Evolutionary conservation across 2,329 filamentous ascomycete genomes (phyloP).

Genomic region (Penicillium nordicum): DNA sequence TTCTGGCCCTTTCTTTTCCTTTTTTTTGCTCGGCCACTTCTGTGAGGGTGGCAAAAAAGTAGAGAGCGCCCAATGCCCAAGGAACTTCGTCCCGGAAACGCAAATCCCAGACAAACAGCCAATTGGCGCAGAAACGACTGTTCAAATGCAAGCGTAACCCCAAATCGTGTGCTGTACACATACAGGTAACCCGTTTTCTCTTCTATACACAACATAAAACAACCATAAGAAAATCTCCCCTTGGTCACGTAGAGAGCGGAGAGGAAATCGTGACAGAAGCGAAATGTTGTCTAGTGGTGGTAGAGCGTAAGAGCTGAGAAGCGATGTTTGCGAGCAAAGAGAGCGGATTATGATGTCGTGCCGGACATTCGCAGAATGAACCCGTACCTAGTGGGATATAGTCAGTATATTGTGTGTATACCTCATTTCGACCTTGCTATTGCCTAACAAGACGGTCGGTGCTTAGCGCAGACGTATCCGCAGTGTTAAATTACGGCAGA

Average conservation of each 20-base stretch:
- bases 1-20: background rate
- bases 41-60: background rate
- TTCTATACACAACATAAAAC: too few relatives aligned
- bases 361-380: conserved; percentile 34
- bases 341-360: conserved; percentile 29
- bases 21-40: background rate
- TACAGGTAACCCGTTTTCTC: background rate
- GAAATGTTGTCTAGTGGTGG: background rate
- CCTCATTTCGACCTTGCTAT: conserved; percentile 64
- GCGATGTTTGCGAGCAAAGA: background rate
- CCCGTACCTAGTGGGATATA: conserved; percentile 32
- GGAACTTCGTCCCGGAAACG: background rate
- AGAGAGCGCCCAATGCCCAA: background rate
- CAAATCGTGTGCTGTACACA: background rate
- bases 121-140: background rate
- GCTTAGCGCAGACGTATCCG: conserved; percentile 81
- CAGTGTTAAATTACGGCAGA: background rate
- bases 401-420: conserved; percentile 51
- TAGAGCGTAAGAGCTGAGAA: background rate
- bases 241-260: background rate
- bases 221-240: background rate
- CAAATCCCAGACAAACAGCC: background rate
- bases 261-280: background rate
- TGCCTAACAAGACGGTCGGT: conserved; percentile 72
- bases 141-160: background rate